phyloP scores from a whole-genome alignment of 306 rosid species.

The Quercus mongolica region DNA sequence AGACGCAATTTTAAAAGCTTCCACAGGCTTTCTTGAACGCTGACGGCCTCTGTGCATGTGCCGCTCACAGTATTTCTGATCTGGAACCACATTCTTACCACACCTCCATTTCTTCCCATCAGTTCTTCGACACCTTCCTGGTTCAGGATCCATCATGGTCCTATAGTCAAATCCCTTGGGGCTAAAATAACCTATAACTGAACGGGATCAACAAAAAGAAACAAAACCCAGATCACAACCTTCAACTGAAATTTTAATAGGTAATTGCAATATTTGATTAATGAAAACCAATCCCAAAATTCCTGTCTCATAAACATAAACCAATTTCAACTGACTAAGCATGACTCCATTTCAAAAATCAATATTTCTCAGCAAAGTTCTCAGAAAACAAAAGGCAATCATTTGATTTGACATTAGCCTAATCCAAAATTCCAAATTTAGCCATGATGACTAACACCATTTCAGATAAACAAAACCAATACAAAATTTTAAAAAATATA shows the following conservation, averaged over 20 bases:
- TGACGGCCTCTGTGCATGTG: constrained; percentile 89
- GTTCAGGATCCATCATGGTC: constrained; percentile 54
- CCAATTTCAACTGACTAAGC: not conserved
- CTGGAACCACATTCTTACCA: constrained; percentile 36
- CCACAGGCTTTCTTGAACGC: constrained; percentile 99
- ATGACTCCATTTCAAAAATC: too few species aligned
- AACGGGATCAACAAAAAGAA: constrained; percentile 24
- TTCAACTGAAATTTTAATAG: not conserved
- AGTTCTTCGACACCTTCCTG: constrained; percentile 83
- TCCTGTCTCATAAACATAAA: not conserved
- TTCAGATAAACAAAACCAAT: not conserved
- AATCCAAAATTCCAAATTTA: too few species aligned
- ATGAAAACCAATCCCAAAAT: constrained; percentile 4
- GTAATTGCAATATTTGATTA: not conserved
- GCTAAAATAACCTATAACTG: constrained; percentile 33
- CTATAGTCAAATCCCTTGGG: constrained; percentile 32
- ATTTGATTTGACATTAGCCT: not conserved
- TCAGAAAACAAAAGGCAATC: not conserved
- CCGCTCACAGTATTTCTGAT: constrained; percentile 69
- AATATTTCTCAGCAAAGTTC: not conserved
- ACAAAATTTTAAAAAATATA: not conserved
- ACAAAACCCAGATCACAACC: constrained; percentile 11
- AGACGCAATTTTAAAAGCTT: constrained; percentile 43
- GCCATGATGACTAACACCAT: not conserved
- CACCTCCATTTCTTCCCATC: constrained; percentile 99